Evolutionary conservation across 2,329 filamentous ascomycete genomes (phyloP).

Genomic region (Colletotrichum plurivorum): DNA sequence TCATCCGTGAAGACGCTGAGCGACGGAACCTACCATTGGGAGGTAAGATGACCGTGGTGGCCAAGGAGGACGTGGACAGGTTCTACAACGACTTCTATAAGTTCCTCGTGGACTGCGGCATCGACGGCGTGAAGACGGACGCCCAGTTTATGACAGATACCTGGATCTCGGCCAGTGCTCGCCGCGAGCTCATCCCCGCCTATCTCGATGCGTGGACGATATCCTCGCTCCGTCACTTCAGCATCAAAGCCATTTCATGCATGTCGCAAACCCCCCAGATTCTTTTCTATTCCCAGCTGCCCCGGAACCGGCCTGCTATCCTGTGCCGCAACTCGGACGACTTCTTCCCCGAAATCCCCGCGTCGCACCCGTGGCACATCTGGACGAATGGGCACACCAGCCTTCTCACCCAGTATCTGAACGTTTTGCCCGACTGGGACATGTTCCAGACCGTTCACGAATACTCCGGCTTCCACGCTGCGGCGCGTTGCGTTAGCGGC

Average conservation of each 20-base stretch:
- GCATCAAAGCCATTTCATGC: constrained; percentile 86
- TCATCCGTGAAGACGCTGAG: constrained; percentile 64
- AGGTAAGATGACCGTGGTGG: constrained; percentile 80
- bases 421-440: constrained; percentile 87
- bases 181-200: constrained; percentile 78
- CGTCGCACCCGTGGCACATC: constrained; percentile 93
- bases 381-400: constrained; percentile 94
- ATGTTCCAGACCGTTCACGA: constrained; percentile 77
- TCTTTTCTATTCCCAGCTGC: constrained; percentile 87
- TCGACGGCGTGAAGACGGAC: constrained; percentile 94
- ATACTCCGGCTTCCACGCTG: constrained; percentile 89
- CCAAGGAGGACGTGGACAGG: constrained; percentile 78
- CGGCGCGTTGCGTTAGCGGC: constrained; percentile 89
- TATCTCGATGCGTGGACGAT: constrained; percentile 92
- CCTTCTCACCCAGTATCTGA: constrained; percentile 86
- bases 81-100: constrained; percentile 95
- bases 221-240: constrained; percentile 83
- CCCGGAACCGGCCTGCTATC: constrained; percentile 79
- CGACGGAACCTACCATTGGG: constrained; percentile 65
- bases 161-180: constrained; percentile 75
- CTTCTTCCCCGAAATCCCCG: constrained; percentile 87
- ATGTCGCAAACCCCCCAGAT: constrained; percentile 94
- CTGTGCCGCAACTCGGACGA: constrained; percentile 90
- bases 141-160: constrained; percentile 91
- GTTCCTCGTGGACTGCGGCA: constrained; percentile 80